These are phyloP conservation scores for Petunia secreta DNA, from an alignment of 257 asterid genomes.

Conservation along the genomic window DNA sequence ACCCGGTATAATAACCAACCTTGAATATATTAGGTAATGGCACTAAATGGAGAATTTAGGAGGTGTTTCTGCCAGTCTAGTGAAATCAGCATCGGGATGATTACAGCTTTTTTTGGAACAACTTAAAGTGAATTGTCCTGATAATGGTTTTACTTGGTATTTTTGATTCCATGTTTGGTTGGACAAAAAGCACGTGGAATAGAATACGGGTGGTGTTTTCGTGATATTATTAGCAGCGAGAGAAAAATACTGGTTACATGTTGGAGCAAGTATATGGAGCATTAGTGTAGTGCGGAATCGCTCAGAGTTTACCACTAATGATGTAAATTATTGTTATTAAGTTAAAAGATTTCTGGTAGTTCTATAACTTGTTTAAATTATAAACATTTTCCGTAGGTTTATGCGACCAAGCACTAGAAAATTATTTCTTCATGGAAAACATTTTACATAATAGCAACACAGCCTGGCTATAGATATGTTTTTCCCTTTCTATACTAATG, in stretches of 20 bases:
- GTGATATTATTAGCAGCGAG: not conserved
- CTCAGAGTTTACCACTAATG: not conserved
- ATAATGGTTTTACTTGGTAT: not conserved
- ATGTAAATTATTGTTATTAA: not conserved
- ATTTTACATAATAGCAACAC: not conserved
- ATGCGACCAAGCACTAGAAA: constrained; percentile 2
- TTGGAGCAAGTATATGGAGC: not conserved
- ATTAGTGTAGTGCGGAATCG: not conserved
- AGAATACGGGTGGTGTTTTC: not conserved
- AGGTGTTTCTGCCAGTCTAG: not conserved
- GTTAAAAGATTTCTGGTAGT: not conserved
- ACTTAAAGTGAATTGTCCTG: not conserved
- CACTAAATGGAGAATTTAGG: not conserved
- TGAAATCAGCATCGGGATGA: not conserved
- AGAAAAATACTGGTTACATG: not conserved
- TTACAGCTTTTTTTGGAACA: not conserved
- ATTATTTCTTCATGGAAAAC: not conserved
- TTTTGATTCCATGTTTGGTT: not conserved
- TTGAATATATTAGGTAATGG: constrained; percentile 1
- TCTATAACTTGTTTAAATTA: not conserved
- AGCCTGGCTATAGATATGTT: not conserved
- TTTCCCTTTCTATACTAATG: not conserved
- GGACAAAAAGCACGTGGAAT: not conserved
- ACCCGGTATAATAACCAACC: not conserved
- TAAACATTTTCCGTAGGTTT: not conserved